These are phyloP conservation scores for Fusarium annulatum DNA, from an alignment of 2,329 filamentous ascomycete species.

Conservation along the genomic window DNA sequence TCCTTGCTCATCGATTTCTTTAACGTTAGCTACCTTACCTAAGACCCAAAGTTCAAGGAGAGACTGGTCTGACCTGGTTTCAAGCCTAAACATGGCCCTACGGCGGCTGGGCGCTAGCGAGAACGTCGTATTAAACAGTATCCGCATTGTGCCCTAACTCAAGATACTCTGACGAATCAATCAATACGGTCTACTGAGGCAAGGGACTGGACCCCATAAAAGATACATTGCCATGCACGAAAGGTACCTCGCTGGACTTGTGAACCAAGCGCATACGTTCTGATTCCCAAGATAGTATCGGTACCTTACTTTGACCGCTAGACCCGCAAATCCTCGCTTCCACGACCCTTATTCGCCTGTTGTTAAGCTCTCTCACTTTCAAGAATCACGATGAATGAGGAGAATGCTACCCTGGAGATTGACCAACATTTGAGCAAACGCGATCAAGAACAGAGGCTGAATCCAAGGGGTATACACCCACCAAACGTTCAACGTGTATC, in stretches of 20 bases:
- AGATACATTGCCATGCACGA: conserved; percentile 20
- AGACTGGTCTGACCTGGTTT: conserved; percentile 10
- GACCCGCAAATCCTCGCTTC: conserved; percentile 14
- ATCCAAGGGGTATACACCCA: background rate
- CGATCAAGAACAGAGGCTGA: background rate
- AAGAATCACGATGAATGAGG: conserved; percentile 17
- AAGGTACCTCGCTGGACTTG: conserved; percentile 27
- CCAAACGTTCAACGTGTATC: background rate
- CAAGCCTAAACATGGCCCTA: conserved; percentile 36
- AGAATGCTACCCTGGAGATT: conserved; percentile 16
- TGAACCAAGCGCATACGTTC: conserved; percentile 1
- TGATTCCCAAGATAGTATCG: conserved; percentile 32
- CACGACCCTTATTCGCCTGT: conserved; percentile 20
- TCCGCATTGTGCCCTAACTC: conserved; percentile 33
- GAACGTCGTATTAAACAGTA: conserved; percentile 40
- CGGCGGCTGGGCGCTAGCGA: conserved; percentile 29
- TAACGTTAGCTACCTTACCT: background rate
- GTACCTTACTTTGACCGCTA: conserved; percentile 32
- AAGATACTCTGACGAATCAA: conserved; percentile 29
- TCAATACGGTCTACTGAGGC: conserved; percentile 26
- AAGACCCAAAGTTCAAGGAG: conserved; percentile 10
- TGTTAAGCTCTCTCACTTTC: conserved; percentile 7
- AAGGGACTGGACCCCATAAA: conserved; percentile 24
- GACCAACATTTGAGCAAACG: background rate
- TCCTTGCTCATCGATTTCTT: conserved; percentile 3